These are phyloP conservation scores for Rosa hybrid DNA, from an alignment of 331 rosid genomes.

Conservation along the genomic window DNA sequence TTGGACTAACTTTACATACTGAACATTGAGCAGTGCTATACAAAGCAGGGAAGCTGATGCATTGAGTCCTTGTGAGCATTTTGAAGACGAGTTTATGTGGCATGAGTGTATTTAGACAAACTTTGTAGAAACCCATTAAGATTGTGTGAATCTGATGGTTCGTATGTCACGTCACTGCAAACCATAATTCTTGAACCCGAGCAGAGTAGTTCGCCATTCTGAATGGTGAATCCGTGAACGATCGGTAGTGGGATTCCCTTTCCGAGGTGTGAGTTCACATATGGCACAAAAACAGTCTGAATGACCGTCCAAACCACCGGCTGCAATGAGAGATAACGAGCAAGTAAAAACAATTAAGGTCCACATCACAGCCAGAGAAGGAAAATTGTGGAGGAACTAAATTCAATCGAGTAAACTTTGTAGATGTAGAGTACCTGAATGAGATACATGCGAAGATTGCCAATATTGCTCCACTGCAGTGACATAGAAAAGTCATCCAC, in stretches of 20 bases:
- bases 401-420: not conserved
- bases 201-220: slow-evolving; percentile 56
- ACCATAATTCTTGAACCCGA: slow-evolving; percentile 58
- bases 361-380: not conserved
- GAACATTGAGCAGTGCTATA: not conserved
- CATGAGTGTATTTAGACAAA: not conserved
- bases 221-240: slow-evolving; percentile 68
- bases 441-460: slow-evolving; percentile 71
- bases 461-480: slow-evolving; percentile 83
- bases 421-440: slow-evolving; percentile 57
- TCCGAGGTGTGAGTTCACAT: slow-evolving; percentile 61
- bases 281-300: slow-evolving; percentile 73
- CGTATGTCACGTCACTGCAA: slow-evolving; percentile 58
- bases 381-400: not conserved
- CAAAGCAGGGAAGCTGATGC: slow-evolving; percentile 19
- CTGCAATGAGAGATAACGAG: slow-evolving; percentile 43
- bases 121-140: slow-evolving; percentile 15
- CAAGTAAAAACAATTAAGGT: slow-evolving; percentile 7
- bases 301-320: slow-evolving; percentile 69
- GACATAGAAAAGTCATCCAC: slow-evolving; percentile 67
- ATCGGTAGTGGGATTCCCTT: slow-evolving; percentile 81
- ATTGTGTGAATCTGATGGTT: slow-evolving; percentile 33
- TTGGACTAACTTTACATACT: not conserved
- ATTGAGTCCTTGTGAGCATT: slow-evolving; percentile 11
- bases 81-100: slow-evolving; percentile 14